Evolutionary conservation across 2,329 filamentous ascomycete genomes (phyloP).

Genomic region (Aspergillus arachidicola): DNA sequence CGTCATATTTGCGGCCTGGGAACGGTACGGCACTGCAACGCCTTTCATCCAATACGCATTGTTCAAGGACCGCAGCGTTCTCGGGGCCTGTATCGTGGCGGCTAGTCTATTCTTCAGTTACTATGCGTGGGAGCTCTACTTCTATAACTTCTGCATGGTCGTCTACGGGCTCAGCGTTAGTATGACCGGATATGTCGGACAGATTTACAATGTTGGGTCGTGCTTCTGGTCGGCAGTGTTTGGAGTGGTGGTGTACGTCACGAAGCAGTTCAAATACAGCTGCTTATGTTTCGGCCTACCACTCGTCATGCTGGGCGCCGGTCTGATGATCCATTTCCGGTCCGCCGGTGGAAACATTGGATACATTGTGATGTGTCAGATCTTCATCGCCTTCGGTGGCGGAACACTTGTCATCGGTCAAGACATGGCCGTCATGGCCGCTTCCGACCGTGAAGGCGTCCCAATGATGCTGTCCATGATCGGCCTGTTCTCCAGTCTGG

Average conservation of each 20-base stretch:
- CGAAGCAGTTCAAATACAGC: constrained; percentile 56
- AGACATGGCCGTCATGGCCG: constrained; percentile 62
- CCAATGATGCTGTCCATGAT: constrained; percentile 49
- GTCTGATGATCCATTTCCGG: constrained; percentile 61
- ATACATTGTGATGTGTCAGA: constrained; percentile 58
- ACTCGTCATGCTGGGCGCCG: constrained; percentile 54
- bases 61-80: constrained; percentile 52
- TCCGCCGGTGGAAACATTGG: constrained; percentile 48
- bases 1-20: constrained; percentile 58
- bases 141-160: constrained; percentile 57
- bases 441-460: constrained; percentile 57
- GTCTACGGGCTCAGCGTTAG: constrained; percentile 51
- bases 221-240: constrained; percentile 55
- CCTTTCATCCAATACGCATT: constrained; percentile 59
- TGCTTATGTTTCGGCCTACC: constrained; percentile 56
- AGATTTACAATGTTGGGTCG: constrained; percentile 58
- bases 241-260: constrained; percentile 52
- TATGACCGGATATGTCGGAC: constrained; percentile 50
- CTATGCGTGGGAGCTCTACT: constrained; percentile 59
- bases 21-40: constrained; percentile 54
- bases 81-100: constrained; percentile 55
- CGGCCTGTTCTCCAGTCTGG: constrained; percentile 38
- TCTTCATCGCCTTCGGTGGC: constrained; percentile 58
- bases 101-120: constrained; percentile 52
- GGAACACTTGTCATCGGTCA: constrained; percentile 57